Conservation (phyloP, 106 monocot genomes). For the Acanthochlamys bracteata region DNA sequence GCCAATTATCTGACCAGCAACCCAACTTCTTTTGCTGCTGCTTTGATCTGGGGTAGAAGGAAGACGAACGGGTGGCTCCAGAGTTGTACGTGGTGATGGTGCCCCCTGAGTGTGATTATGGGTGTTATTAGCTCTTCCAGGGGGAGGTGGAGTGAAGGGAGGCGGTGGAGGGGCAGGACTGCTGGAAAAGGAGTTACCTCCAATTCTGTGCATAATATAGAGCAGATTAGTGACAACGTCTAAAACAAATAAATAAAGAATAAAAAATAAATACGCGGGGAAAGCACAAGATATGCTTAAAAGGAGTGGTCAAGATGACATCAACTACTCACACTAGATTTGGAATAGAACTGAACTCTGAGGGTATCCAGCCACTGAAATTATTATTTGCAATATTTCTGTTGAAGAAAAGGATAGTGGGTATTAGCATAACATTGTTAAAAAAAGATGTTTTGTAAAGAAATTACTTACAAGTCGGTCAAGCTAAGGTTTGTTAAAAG, state of each 20-base stretch:
- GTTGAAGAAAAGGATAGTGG: constrained; percentile 9
- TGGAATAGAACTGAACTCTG: constrained; percentile 59
- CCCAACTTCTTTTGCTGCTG: constrained; percentile 20
- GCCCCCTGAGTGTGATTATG: constrained; percentile 16
- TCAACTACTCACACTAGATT: constrained; percentile 46
- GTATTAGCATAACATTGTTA: not conserved
- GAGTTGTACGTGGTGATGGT: constrained; percentile 15
- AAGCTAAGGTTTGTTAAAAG: constrained; percentile 61
- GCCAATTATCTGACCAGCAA: constrained; percentile 26
- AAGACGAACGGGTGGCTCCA: constrained; percentile 3
- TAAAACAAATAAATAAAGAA: not conserved
- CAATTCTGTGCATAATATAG: constrained; percentile 35
- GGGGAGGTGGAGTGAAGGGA: constrained; percentile 45
- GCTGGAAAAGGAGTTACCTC: constrained; percentile 60
- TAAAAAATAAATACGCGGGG: constrained; percentile 6
- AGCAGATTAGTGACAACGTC: not conserved
- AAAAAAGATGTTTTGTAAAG: not conserved
- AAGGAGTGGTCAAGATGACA: not conserved
- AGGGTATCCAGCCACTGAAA: constrained; percentile 80
- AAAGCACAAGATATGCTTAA: not conserved
- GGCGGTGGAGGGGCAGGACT: constrained; percentile 76
- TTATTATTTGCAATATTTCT: constrained; percentile 87
- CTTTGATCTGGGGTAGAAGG: constrained; percentile 4
- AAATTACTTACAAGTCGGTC: constrained; percentile 54
- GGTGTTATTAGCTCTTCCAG: constrained; percentile 19